A percentile compares a stretch with the other conserved stretches of the same genome.
Evolutionary conservation across 768 basidiomycete species (phyloP).

Genomic region (Termitomyces sp.): DNA sequence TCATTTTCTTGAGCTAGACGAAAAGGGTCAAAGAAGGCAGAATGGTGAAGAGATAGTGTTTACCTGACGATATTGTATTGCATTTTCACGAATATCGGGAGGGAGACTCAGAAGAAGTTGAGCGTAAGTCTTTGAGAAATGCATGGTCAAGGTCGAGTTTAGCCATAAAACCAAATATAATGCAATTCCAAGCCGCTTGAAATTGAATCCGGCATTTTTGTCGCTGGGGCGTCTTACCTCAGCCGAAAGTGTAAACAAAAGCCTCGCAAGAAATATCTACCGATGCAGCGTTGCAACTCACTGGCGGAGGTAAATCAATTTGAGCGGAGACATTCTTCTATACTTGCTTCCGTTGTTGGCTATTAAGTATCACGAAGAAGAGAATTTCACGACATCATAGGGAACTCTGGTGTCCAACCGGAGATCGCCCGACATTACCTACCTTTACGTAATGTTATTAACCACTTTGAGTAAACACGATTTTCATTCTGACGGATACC

Average conservation of each 20-base stretch:
- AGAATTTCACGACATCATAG: neutral
- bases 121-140: slow-evolving; percentile 67
- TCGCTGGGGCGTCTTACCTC: slow-evolving; percentile 1
- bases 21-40: neutral
- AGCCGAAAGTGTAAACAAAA: neutral
- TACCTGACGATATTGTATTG: slow-evolving; percentile 83
- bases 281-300: neutral
- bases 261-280: too few relatives aligned
- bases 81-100: slow-evolving; percentile 67
- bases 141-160: slow-evolving; percentile 37
- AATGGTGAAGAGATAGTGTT: neutral
- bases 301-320: too few relatives aligned
- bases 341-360: neutral
- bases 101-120: slow-evolving; percentile 64
- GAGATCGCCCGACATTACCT: neutral
- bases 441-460: too few relatives aligned
- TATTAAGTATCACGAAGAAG: neutral
- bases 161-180: neutral
- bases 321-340: neutral
- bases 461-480: too few relatives aligned
- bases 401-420: neutral
- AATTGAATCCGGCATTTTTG: neutral
- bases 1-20: slow-evolving; percentile 80
- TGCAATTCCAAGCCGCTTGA: neutral
- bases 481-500: too few relatives aligned